Conservation (phyloP, 1,284 basidiomycete genomes). For the Cerioporus squamosus region DNA sequence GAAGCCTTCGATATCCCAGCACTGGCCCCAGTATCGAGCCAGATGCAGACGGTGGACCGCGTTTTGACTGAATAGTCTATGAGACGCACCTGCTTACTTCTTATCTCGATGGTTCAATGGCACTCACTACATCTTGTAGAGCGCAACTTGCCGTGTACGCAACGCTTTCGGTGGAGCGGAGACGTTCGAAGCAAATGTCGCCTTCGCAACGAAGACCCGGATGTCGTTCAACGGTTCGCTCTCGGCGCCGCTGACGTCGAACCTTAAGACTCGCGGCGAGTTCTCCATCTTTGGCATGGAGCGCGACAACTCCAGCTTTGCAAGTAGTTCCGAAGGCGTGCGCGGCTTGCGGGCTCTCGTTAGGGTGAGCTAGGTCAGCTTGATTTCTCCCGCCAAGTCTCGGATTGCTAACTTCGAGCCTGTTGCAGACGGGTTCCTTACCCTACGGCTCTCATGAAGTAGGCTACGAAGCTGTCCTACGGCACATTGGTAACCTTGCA, state of each 20-base stretch:
- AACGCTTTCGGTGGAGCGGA: slow-evolving; percentile 96
- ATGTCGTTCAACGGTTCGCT: slow-evolving; percentile 79
- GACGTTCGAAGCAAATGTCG: slow-evolving; percentile 81
- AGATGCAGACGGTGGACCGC: too few relatives aligned
- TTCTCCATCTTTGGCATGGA: slow-evolving; percentile 66
- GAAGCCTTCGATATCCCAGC: too few relatives aligned
- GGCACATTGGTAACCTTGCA: slow-evolving; percentile 74
- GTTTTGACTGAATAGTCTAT: too few relatives aligned
- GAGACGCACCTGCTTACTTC: too few relatives aligned
- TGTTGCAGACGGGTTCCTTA: slow-evolving; percentile 44
- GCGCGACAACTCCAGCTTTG: slow-evolving; percentile 71
- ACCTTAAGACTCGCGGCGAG: slow-evolving; percentile 66
- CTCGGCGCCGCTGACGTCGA: slow-evolving; percentile 58
- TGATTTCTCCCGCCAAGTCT: slow-evolving; percentile 22
- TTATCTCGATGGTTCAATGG: neutral
- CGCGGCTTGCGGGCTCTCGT: slow-evolving; percentile 69
- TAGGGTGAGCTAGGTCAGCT: slow-evolving; percentile 59
- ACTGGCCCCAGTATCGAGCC: too few relatives aligned
- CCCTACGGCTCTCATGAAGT: slow-evolving; percentile 71
- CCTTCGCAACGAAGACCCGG: slow-evolving; percentile 88
- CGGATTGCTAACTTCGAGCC: slow-evolving; percentile 28
- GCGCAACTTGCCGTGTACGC: slow-evolving; percentile 77
- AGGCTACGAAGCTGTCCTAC: slow-evolving; percentile 79
- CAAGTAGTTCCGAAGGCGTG: slow-evolving; percentile 71
- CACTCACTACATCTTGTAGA: slow-evolving; percentile 43